These are phyloP conservation scores for Hygrocybe coccinea DNA, from an alignment of 768 basidiomycete species.

Conservation along the genomic window DNA sequence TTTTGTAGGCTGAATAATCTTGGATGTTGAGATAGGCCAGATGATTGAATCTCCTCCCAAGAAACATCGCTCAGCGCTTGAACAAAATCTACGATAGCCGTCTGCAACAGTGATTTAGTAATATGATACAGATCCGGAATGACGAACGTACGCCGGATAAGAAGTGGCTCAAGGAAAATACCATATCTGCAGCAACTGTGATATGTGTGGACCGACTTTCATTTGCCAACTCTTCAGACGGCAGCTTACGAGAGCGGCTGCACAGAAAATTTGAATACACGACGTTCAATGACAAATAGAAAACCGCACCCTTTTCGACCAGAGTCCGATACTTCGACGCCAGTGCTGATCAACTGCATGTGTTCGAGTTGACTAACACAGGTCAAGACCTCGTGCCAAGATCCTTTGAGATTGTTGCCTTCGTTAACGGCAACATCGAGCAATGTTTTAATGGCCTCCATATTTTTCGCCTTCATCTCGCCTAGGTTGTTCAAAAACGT, in stretches of 20 bases:
- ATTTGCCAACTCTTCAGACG: constrained; percentile 91
- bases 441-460: constrained; percentile 96
- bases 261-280: constrained; percentile 10
- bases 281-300: background rate
- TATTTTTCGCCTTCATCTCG: constrained; percentile 99
- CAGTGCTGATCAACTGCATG: constrained; percentile 95
- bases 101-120: constrained; percentile 42
- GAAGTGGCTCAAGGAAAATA: constrained; percentile 93
- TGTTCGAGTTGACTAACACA: constrained; percentile 98
- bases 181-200: constrained; percentile 98
- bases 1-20: constrained; percentile 96
- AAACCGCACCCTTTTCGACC: constrained; percentile 71
- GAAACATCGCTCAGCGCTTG: constrained; percentile 94
- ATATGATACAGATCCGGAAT: background rate
- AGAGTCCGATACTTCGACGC: constrained; percentile 76
- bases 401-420: constrained; percentile 91
- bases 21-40: constrained; percentile 88
- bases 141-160: constrained; percentile 73
- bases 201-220: constrained; percentile 97
- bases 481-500: constrained; percentile 96
- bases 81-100: constrained; percentile 96
- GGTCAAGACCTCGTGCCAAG: constrained; percentile 93
- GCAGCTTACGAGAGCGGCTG: constrained; percentile 55
- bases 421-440: constrained; percentile 95
- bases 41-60: constrained; percentile 99